Base-by-base conservation (phyloP, 192 early-diverging fungal species). In the Allomyces macrogynus region DNA sequence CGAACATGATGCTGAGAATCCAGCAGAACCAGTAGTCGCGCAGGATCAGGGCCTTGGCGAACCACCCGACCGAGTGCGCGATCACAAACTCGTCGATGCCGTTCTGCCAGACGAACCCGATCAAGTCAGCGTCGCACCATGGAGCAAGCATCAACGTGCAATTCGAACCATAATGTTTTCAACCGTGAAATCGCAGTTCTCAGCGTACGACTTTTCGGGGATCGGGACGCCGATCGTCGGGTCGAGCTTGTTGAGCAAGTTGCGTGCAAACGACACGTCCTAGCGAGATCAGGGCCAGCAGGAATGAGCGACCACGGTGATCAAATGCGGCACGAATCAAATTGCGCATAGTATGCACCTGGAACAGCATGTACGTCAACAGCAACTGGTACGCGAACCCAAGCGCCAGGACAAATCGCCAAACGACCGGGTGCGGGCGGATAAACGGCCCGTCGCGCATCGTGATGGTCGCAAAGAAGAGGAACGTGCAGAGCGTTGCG, bases 11-110 rank as follows among this genome's bases (percentile, higher is more conserved):
- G 0, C 90, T 93, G 63, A 95, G 70, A 61, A 97, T 91, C 94
- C 94, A 97, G 74, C 92, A 94, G 72, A 95, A 87, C 67, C 87
- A 93, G 72, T 88, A 86, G 74, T 97, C 93, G 43, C 94, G 86
- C 62, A 97, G 73, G 62, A 97, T 89, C 24, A 97, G 72, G 8
- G 92, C 86, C 75, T 95, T 95, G 64, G 82, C 86, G 68, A 89
- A 93, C 94, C 94, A 97, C 23, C 94, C 94, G 27, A 93, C 64
- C 40, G 88, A 79, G 75, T 97, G 94, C 4, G 91, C 92, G 64
- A 93, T 42, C 24, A 95, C 91, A 75, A 97, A 97, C 27, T 91
- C 84, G 72, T 97, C 94, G 63, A 94, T 79, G 77, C 92, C 89
- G 67, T 80, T 74, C 81, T 88, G 72, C 24, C 18, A 42, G 8